Base-by-base conservation (phyloP, 2,329 filamentous ascomycete species). In the Orbilia blumenaviensis region DNA sequence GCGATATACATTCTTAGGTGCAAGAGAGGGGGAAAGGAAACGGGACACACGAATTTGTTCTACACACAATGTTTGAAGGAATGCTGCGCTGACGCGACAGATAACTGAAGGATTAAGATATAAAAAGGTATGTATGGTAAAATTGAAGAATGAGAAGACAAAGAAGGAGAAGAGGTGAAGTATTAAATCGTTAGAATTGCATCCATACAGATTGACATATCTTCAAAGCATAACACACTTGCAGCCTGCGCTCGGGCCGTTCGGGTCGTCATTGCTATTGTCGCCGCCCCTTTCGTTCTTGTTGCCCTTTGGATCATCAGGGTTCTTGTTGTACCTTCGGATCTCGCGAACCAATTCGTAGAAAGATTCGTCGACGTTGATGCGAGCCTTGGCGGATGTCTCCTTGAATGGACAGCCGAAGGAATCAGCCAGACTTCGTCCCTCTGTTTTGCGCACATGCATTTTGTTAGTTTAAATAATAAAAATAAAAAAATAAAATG, bases 391-490 rank as follows among this genome's bases (percentile, higher is more conserved):
- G 80, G 95, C 95, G 44, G 95, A 99, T 10, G 95, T 98, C 87
- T 99, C 95, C 85, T 98, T 96, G 86, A 98, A 99, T 83, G 95
- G 96, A 90, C 95, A 99, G 82, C 90, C 90, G 84, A 99, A 98
- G 78, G 90, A 90, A 80, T 88, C 89, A 78, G 94, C 94, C 80
- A 98, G 86, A 75, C 90, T 88, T 85, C 95, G 91, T 81, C 94
- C 94, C 90, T 98, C 94, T 97, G 84, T 76, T 56, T 56, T 25
- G 1, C 25, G 10, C 12, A 18, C 50, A 44, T 62, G n/a, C n/a
- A n/a, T 56, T 58, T n/a, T 10, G 72, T 73, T 50, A 64, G 46
- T 8, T 42, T 23, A 50, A n/a, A 48, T 44, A 32, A 23, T 4
- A 23, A 34, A 69, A 27, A 18, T n/a, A n/a, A n/a, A n/a, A n/a